These are phyloP conservation scores for Chalaropsis ovoidea DNA, from an alignment of 2,329 filamentous ascomycete species.

Conservation along the genomic window DNA sequence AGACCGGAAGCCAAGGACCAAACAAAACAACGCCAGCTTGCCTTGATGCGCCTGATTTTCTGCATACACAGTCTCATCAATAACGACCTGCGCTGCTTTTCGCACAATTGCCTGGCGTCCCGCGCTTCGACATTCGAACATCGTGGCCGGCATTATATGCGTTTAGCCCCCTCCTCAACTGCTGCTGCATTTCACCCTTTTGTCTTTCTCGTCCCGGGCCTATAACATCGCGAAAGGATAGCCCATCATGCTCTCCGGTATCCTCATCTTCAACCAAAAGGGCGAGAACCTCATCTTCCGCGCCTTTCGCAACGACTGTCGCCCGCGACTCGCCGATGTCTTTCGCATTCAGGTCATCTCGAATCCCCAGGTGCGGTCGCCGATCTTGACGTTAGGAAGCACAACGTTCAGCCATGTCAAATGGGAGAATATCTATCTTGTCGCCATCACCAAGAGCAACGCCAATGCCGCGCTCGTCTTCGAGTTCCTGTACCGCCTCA, in stretches of 20 bases:
- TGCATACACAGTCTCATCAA: not conserved
- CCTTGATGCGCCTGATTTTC: not conserved
- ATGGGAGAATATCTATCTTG: slow-evolving; percentile 97
- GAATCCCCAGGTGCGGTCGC: slow-evolving; percentile 92
- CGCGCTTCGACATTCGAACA: slow-evolving; percentile 3
- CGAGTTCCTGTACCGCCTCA: slow-evolving; percentile 90
- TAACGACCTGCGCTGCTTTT: not conserved
- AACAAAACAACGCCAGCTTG: not conserved
- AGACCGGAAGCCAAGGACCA: not conserved
- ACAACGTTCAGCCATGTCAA: slow-evolving; percentile 99
- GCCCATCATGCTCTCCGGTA: slow-evolving; percentile 74
- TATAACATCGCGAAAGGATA: not conserved
- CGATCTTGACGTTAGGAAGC: slow-evolving; percentile 90
- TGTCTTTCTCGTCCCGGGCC: not conserved
- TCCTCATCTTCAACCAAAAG: slow-evolving; percentile 98
- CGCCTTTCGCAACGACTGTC: slow-evolving; percentile 96
- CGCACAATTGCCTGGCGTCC: not conserved
- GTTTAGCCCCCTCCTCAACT: not conserved
- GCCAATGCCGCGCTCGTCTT: slow-evolving; percentile 97
- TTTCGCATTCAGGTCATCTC: slow-evolving; percentile 99
- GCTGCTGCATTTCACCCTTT: not conserved
- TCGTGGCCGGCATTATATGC: not conserved
- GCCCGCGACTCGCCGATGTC: slow-evolving; percentile 92
- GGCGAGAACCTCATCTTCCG: slow-evolving; percentile 99
- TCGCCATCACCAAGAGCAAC: slow-evolving; percentile 97